Conservation (phyloP, 331 rosid species). For the Prunus yedoensis region DNA sequence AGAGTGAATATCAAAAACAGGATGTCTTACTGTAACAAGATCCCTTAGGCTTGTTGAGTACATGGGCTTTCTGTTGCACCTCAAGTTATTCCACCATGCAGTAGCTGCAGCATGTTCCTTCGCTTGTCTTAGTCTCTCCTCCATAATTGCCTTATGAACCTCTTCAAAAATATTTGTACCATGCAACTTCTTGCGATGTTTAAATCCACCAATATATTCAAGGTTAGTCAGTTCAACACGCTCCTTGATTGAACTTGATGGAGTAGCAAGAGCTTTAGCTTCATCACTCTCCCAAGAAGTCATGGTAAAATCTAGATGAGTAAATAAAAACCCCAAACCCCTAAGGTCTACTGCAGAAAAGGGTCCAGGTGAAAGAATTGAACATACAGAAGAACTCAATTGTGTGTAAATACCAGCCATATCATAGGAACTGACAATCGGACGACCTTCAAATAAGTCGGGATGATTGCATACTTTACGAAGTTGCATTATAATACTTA, state of each 20-base stretch:
- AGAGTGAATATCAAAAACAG: constrained; percentile 62
- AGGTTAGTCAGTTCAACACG: constrained; percentile 40
- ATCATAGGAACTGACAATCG: constrained; percentile 93
- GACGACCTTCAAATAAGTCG: constrained; percentile 98
- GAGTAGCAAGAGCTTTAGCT: constrained; percentile 72
- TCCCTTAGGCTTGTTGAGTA: constrained; percentile 73
- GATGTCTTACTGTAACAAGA: constrained; percentile 71
- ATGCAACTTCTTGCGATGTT: constrained; percentile 48
- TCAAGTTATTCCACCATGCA: constrained; percentile 99
- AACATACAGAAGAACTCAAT: constrained; percentile 80
- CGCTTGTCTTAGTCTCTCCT: constrained; percentile 73
- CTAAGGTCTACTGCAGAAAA: constrained; percentile 70
- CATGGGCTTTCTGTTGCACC: constrained; percentile 66
- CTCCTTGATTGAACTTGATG: constrained; percentile 64
- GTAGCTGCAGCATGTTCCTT: constrained; percentile 77
- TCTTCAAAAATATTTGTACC: constrained; percentile 89
- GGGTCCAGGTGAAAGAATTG: constrained; percentile 52
- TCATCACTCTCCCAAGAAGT: constrained; percentile 94
- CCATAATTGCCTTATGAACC: constrained; percentile 76
- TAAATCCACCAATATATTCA: constrained; percentile 54
- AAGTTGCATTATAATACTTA: constrained; percentile 95
- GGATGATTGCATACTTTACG: constrained; percentile 99
- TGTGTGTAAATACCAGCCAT: constrained; percentile 74
- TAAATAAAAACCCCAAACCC: constrained; percentile 78
- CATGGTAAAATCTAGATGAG: constrained; percentile 83